Evolutionary conservation across 176 grass and related monocot genomes (phyloP), one percentile per base, ranked within the genome.

Genomic region (Microstegium vimineum): DNA sequence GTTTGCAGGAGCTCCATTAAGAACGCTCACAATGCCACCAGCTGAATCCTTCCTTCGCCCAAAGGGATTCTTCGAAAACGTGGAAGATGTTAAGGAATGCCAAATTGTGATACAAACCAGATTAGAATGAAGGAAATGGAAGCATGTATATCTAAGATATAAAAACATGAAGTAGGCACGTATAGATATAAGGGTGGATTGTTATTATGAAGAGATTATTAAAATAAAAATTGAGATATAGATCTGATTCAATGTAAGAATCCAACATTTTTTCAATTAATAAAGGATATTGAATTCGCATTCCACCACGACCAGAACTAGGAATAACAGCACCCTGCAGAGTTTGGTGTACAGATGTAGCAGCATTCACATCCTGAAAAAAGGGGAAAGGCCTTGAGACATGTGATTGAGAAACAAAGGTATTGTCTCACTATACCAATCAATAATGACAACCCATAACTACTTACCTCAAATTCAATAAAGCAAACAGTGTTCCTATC

Each of bases 221-320:
- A 57, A 26, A 73, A 7, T 74, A 8, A 81, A 84, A 47, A 63
- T 56, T 1, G 2, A 31, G 5, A 78, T 37, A 77, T 25, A 30
- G 12, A 27, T 63, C 61, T 27, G 5, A 62, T 30, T 52, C 26
- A 69, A 63, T 72, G n/a, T 49, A 70, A 9, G 31, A 86, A 86
- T 13, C 14, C 82, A 77, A 52, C 16, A 65, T 47, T 16, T 36
- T 59, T 59, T 59, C 54, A 46, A 47, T 32, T 71, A 71, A 49
- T 28, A 46, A 98, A 99, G 93, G 97, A 99, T 99, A 99, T 99
- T 99, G 97, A 84, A 99, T 99, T 40, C 97, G 89, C 97, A 99
- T 99, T 86, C 97, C 97, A 91, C 97, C 97, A 13, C 97, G 97
- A 10, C 97, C 93, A 82, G 97, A 99, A 76, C 97, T 99, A 66